phyloP scores from a whole-genome alignment of 2,329 filamentous ascomycete genomes.

The Xylaria sp. region DNA sequence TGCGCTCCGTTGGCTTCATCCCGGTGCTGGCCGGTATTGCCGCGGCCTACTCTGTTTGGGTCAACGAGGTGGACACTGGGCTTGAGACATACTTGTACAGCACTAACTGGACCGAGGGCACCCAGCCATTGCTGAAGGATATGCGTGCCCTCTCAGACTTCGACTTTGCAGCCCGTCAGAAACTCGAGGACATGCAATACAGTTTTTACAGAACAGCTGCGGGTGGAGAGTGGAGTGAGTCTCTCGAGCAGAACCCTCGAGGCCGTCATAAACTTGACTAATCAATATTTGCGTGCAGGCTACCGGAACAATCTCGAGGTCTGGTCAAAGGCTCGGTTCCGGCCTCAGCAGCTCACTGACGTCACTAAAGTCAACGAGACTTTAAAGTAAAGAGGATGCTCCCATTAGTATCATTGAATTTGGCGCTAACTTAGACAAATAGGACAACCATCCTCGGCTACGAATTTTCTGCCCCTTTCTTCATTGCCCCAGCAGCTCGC shows the following conservation, averaged over 20 bases:
- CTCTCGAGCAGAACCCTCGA: too few species aligned
- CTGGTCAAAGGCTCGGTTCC: slow-evolving; percentile 54
- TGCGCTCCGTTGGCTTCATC: neutral
- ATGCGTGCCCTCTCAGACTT: neutral
- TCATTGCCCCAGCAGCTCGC: slow-evolving; percentile 49
- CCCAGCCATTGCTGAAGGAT: neutral
- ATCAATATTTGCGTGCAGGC: too few species aligned
- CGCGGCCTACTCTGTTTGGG: neutral
- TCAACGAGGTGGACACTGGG: neutral
- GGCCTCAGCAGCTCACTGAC: slow-evolving; percentile 56
- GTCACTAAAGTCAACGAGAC: slow-evolving; percentile 50
- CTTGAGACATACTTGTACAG: neutral
- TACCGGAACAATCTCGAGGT: slow-evolving; percentile 64
- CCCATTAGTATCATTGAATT: slow-evolving; percentile 22
- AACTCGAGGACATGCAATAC: neutral
- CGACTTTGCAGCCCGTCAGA: neutral
- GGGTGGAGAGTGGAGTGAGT: neutral
- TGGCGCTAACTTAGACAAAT: neutral
- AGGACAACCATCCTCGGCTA: slow-evolving; percentile 50
- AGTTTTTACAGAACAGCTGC: neutral
- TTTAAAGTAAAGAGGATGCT: slow-evolving; percentile 35
- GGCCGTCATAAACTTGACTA: too few species aligned
- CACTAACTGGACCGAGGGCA: neutral
- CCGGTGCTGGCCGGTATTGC: neutral
- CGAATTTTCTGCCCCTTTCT: slow-evolving; percentile 51